Evolutionary conservation across 2,329 filamentous ascomycete genomes (phyloP).

Genomic region (Penicillium concentricum): DNA sequence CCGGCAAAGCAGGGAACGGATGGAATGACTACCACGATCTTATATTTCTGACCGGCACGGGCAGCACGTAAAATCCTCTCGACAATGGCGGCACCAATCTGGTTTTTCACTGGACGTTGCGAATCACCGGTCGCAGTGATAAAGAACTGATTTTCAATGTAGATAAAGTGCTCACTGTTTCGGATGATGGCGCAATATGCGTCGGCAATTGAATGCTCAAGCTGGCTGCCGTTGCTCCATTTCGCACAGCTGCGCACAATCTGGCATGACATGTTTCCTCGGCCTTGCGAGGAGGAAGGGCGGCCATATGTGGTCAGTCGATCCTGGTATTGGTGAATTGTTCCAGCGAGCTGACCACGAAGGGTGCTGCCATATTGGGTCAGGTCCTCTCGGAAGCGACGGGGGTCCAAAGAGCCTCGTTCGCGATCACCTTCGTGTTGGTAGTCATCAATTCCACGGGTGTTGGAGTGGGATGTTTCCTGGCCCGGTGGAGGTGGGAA

Average conservation of each 20-base stretch:
- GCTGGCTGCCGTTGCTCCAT: conserved; percentile 91
- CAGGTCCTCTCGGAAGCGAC: conserved; percentile 40
- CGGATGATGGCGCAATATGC: conserved; percentile 82
- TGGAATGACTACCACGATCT: conserved; percentile 85
- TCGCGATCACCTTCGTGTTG: conserved; percentile 38
- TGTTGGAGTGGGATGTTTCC: conserved; percentile 30
- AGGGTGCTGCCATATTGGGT: conserved; percentile 39
- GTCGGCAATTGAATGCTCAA: conserved; percentile 79
- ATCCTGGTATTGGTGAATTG: conserved; percentile 47
- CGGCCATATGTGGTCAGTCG: conserved; percentile 29
- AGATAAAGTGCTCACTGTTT: conserved; percentile 87
- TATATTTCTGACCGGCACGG: conserved; percentile 82
- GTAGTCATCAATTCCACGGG: conserved; percentile 35
- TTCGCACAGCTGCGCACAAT: conserved; percentile 78
- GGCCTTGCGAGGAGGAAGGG: conserved; percentile 20
- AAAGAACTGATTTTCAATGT: conserved; percentile 99
- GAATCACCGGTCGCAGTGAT: conserved; percentile 88
- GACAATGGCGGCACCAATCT: conserved; percentile 86
- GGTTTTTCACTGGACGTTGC: conserved; percentile 83
- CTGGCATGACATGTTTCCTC: conserved; percentile 40
- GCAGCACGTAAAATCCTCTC: conserved; percentile 80
- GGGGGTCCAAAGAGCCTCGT: conserved; percentile 34
- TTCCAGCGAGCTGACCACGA: conserved; percentile 42
- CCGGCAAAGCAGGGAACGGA: conserved; percentile 92
- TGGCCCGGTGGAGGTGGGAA: conserved; percentile 45